phyloP scores from a whole-genome alignment of 2,329 filamentous ascomycete species.

The Pestalotiopsis fici region DNA sequence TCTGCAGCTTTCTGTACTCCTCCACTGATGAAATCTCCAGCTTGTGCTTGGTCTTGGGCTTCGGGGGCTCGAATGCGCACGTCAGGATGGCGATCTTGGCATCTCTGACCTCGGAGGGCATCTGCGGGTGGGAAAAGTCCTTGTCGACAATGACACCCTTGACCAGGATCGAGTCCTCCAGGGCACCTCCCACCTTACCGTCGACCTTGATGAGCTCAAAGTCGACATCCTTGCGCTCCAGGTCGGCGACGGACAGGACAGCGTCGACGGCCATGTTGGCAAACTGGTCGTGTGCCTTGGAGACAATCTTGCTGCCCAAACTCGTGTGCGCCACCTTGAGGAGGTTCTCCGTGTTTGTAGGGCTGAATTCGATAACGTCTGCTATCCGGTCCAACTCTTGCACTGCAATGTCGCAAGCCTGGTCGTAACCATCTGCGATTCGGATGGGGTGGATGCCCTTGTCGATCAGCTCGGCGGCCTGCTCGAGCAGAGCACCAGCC shows the following conservation, averaged over 20 bases:
- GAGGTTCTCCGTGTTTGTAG: conserved; percentile 79
- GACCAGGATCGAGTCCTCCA: conserved; percentile 92
- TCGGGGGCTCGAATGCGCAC: conserved; percentile 96
- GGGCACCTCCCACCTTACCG: conserved; percentile 90
- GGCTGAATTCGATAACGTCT: conserved; percentile 85
- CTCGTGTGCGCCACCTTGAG: conserved; percentile 95
- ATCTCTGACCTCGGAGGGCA: conserved; percentile 92
- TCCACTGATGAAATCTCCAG: conserved; percentile 96
- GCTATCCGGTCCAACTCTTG: conserved; percentile 90
- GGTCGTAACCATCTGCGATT: conserved; percentile 97
- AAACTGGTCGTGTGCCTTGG: conserved; percentile 97
- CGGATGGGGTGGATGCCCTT: conserved; percentile 99
- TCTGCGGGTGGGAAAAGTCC: conserved; percentile 99
- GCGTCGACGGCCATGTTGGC: conserved; percentile 96
- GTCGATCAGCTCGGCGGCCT: conserved; percentile 96
- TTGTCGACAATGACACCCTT: conserved; percentile 99
- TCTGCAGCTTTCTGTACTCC: conserved; percentile 97
- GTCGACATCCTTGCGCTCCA: conserved; percentile 95
- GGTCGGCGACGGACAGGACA: conserved; percentile 91
- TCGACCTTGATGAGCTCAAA: conserved; percentile 99
- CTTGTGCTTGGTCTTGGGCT: conserved; percentile 99
- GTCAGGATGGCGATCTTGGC: conserved; percentile 98
- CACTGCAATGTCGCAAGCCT: conserved; percentile 95
- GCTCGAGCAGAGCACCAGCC: conserved; percentile 90
- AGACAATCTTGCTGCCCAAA: conserved; percentile 98